Evolutionary conservation across 441 rosid species (phyloP), one percentile per base, ranked within the genome.

Genomic region (Metrosideros polymorpha): DNA sequence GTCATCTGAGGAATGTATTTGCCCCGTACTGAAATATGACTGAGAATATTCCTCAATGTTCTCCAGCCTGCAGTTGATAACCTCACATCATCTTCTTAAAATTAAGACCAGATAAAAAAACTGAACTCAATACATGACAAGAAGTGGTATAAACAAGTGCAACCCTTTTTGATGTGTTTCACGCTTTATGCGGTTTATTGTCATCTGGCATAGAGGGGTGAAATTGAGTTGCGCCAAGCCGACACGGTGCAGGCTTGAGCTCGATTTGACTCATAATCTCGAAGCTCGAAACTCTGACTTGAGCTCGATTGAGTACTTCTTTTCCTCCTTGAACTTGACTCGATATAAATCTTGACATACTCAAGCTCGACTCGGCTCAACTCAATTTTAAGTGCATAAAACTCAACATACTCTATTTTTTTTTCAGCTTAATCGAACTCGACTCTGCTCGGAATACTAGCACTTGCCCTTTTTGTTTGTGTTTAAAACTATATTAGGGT

Each of bases 11-110:
- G 95, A 93, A 83, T 95, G 95, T 84, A 96, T 94, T 54, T 94
- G 88, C 10, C 98, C 99, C 0, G 90, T 88, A 85, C 93, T 92
- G 90, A 96, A 94, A 90, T 98, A 95, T 17, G 93, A 93, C 82
- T 93, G 95, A 85, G 99, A 96, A 89, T 93, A 90, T 88, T 95
- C 97, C 88, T 98, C 97, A 22, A 96, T 96, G 43, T 92, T 92
- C 88, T 93, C 96, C 77, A 94, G 89, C 94, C 99, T 95, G 95
- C 90, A 91, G 86, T 83, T 84, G 87, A 89, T 85, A 77, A 52
- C 89, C 39, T 71, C 79, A 39, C 79, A 22, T 71, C 79, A 71
- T 42, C n/a, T 71, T 22, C 79, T 71, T 42, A 22, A 71, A 66
- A 66, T 66, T n/a, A 39, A 35, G 47, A 66, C 79, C 47, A 35